phyloP scores from a whole-genome alignment of 2,329 filamentous ascomycete genomes.

The Chaetomium sp. region DNA sequence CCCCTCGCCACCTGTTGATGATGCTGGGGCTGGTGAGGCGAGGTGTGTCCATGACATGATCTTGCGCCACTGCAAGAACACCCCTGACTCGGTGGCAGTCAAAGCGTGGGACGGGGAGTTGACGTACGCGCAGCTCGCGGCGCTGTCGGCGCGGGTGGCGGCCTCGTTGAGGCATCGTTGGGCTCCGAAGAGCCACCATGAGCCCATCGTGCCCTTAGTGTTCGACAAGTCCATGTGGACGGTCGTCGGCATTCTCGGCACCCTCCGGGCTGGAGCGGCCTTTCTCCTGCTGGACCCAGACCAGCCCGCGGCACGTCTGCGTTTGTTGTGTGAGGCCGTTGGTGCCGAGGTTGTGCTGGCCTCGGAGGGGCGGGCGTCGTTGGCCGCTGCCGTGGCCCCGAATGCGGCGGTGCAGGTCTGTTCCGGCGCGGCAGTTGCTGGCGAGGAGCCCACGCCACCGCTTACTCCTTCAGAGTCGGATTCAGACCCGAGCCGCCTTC shows the following conservation, averaged over 20 bases:
- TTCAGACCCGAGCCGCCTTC: conserved; percentile 6
- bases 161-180: conserved; percentile 1
- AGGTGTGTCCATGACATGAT: conserved; percentile 2
- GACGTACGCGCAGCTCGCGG: conserved; percentile 3
- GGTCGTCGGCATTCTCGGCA: conserved; percentile 4
- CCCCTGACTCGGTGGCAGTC: conserved; percentile 2
- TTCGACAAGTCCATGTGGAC: conserved; percentile 6
- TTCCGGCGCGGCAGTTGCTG: not conserved
- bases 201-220: conserved; percentile 1
- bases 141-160: conserved; percentile 2
- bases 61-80: conserved; percentile 4
- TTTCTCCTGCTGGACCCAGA: conserved; percentile 4
- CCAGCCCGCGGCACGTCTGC: conserved; percentile 5
- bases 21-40: conserved; percentile 3
- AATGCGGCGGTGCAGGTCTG: not conserved
- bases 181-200: not conserved
- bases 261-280: conserved; percentile 6
- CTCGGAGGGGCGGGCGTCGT: conserved; percentile 1
- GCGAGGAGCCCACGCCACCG: conserved; percentile 2
- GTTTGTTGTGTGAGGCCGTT: conserved; percentile 5
- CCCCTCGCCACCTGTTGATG: not conserved
- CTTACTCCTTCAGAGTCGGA: conserved; percentile 4
- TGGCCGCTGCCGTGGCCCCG: conserved; percentile 1
- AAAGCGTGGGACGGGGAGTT: conserved; percentile 6
- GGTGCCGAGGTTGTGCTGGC: conserved; percentile 3